Evolutionary conservation across 257 asterid species (phyloP).

Genomic region (Solanum piurae): DNA sequence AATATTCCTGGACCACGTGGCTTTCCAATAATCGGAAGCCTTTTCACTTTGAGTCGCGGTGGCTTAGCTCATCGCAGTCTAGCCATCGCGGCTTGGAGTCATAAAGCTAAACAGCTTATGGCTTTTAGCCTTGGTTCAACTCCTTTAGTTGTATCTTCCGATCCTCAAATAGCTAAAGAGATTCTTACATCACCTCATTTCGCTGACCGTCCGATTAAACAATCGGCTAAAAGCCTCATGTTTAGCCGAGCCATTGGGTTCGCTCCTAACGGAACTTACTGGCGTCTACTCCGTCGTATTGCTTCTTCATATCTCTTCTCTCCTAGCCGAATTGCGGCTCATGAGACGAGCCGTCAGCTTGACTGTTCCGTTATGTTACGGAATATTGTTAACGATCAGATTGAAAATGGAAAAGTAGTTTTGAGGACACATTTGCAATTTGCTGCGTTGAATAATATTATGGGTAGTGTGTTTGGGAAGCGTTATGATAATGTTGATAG

Average conservation of each 20-base stretch:
- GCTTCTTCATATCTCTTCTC: conserved; percentile 42
- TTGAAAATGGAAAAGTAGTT: conserved; percentile 12
- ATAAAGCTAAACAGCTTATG: conserved; percentile 26
- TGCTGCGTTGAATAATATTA: conserved; percentile 34
- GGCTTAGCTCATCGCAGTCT: conserved; percentile 54
- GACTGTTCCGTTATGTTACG: conserved; percentile 32
- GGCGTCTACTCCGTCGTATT: conserved; percentile 39
- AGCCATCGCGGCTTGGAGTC: conserved; percentile 28
- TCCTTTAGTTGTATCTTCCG: conserved; percentile 29
- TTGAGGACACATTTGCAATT: conserved; percentile 37
- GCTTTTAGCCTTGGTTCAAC: conserved; percentile 54
- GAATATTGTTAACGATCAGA: conserved; percentile 23
- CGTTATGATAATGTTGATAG: conserved; percentile 5
- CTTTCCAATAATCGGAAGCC: conserved; percentile 47
- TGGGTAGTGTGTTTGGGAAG: conserved; percentile 40
- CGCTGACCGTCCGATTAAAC: conserved; percentile 44
- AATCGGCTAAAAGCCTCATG: conserved; percentile 53
- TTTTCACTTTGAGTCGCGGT: conserved; percentile 34
- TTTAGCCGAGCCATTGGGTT: conserved; percentile 60
- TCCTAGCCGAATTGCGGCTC: conserved; percentile 33
- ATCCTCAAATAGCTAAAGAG: conserved; percentile 34
- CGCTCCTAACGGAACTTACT: conserved; percentile 44
- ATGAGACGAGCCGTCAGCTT: conserved; percentile 29
- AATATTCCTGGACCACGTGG: conserved; percentile 44
- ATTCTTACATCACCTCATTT: conserved; percentile 44